Evolutionary conservation across 2,329 filamentous ascomycete species (phyloP).

Genomic region (Sordariomycetes sp.): DNA sequence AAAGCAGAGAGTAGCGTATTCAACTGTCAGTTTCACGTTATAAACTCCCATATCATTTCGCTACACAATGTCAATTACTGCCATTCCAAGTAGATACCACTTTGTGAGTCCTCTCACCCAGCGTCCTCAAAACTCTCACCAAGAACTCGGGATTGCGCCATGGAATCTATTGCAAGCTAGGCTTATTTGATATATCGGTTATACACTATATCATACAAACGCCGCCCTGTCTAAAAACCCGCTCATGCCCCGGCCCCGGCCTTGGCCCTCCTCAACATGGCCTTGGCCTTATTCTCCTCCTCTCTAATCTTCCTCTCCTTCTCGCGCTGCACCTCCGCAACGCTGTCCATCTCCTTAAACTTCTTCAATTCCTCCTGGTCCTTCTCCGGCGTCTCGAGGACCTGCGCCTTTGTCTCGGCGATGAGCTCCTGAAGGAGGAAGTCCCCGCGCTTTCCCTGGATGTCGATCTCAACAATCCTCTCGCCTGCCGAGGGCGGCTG

Average conservation of each 20-base stretch:
- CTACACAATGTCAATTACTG: not conserved
- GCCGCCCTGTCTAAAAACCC: not conserved
- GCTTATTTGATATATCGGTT: constrained; percentile 59
- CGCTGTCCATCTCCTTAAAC: constrained; percentile 37
- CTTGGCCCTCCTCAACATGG: constrained; percentile 25
- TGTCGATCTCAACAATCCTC: constrained; percentile 41
- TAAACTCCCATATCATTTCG: too few species aligned
- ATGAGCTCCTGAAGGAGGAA: constrained; percentile 53
- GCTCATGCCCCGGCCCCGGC: constrained; percentile 14
- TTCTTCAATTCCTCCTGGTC: constrained; percentile 45
- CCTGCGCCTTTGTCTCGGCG: constrained; percentile 44
- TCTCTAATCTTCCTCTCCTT: constrained; percentile 36
- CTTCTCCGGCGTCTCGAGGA: constrained; percentile 41
- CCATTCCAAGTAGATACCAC: not conserved
- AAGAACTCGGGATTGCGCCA: not conserved
- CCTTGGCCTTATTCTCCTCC: constrained; percentile 48
- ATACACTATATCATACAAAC: constrained; percentile 5
- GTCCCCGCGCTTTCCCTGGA: constrained; percentile 46
- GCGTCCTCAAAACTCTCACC: not conserved
- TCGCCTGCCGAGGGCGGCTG: constrained; percentile 33
- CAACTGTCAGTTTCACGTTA: too few species aligned
- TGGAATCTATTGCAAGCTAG: constrained; percentile 38
- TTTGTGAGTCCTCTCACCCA: not conserved
- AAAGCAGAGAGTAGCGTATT: too few species aligned
- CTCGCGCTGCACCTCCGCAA: constrained; percentile 39